phyloP scores from a whole-genome alignment of 202 grass and related monocot genomes.

The Carex sylvatica region DNA sequence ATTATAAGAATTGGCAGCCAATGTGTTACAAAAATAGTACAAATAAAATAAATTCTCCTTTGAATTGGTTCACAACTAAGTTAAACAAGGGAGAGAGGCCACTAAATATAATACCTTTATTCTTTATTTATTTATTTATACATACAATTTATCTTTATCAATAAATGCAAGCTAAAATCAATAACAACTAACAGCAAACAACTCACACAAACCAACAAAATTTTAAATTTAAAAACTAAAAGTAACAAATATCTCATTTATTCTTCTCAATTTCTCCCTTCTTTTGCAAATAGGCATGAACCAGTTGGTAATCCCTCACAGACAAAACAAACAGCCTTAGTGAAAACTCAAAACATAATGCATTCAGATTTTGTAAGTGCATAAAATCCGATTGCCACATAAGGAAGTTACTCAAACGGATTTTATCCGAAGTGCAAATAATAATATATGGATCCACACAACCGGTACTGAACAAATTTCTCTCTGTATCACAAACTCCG shows the following conservation, averaged over 20 bases:
- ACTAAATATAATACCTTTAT: background rate
- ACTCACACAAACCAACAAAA: background rate
- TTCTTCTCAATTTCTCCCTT: constrained; percentile 33
- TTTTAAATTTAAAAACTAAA: background rate
- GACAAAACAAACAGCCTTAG: constrained; percentile 49
- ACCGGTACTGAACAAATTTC: constrained; percentile 43
- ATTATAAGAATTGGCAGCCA: background rate
- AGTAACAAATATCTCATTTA: background rate
- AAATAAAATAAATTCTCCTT: background rate
- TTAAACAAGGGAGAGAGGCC: background rate
- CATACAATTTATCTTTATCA: no score
- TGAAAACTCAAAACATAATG: constrained; percentile 65
- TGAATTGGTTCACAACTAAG: background rate
- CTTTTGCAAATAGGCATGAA: constrained; percentile 43
- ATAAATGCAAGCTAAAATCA: background rate
- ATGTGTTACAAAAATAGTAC: background rate
- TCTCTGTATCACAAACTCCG: constrained; percentile 49
- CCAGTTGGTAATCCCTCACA: constrained; percentile 63
- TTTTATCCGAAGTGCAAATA: constrained; percentile 77
- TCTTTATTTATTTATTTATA: background rate
- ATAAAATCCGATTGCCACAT: constrained; percentile 66
- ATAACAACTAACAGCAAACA: background rate
- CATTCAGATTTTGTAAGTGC: constrained; percentile 53
- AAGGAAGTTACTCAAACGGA: constrained; percentile 76
- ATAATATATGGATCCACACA: constrained; percentile 70